phyloP scores from a whole-genome alignment of 345 rosid genomes.

The Litchi chinensis region DNA sequence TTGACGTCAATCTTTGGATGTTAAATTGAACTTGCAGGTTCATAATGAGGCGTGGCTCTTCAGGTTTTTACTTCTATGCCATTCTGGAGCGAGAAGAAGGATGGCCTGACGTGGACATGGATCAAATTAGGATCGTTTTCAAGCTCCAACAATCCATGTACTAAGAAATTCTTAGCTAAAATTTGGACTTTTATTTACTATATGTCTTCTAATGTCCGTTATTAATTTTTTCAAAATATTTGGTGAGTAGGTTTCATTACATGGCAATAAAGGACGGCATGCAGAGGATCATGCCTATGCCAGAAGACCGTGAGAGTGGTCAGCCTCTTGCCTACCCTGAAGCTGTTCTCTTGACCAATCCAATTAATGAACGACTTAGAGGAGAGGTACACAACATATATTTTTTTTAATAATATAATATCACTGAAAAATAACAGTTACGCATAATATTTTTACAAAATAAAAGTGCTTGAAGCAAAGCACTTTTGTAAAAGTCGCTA shows the following conservation, averaged over 20 bases:
- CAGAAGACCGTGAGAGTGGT: slow-evolving; percentile 46
- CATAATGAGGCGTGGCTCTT: slow-evolving; percentile 60
- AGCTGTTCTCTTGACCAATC: slow-evolving; percentile 80
- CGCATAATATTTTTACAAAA: no score
- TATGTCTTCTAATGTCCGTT: not conserved
- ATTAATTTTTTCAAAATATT: not conserved
- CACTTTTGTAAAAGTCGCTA: not conserved
- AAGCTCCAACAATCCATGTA: slow-evolving; percentile 68
- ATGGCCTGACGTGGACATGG: slow-evolving; percentile 88
- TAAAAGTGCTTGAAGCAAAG: no score
- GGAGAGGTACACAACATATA: slow-evolving; percentile 76
- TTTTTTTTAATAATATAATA: not conserved
- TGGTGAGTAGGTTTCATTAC: slow-evolving; percentile 57
- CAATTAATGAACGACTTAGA: slow-evolving; percentile 48
- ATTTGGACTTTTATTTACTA: not conserved
- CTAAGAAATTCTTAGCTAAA: not conserved
- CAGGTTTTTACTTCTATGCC: slow-evolving; percentile 73
- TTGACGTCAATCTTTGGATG: no score
- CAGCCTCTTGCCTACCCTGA: slow-evolving; percentile 67
- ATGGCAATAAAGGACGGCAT: slow-evolving; percentile 78
- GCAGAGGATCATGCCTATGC: slow-evolving; percentile 73
- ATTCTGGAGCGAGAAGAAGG: slow-evolving; percentile 69
- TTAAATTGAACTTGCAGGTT: slow-evolving; percentile 43
- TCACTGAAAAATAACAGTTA: no score
- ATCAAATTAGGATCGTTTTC: slow-evolving; percentile 82